These are phyloP conservation scores for Chenopodium formosanum DNA, from an alignment of 148 eudicot species.

Conservation along the genomic window DNA sequence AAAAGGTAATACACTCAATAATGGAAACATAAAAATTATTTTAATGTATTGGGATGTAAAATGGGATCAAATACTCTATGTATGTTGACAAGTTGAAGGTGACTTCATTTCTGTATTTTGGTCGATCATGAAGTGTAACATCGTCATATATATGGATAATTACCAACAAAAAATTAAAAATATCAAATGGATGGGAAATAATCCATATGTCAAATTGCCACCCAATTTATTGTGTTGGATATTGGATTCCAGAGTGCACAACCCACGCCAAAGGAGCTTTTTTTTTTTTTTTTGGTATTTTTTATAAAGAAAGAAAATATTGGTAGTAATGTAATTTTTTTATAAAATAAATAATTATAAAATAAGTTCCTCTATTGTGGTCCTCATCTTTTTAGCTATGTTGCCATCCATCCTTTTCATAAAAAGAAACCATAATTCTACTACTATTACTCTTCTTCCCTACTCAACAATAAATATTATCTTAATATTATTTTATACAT, in stretches of 20 bases:
- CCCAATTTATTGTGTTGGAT: constrained; percentile 4
- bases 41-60: background rate
- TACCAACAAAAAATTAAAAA: background rate
- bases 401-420: constrained; percentile 27
- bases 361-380: constrained; percentile 9
- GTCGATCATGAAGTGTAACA: background rate
- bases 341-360: background rate
- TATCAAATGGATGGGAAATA: background rate
- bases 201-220: constrained; percentile 6
- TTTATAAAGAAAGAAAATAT: background rate
- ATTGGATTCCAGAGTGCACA: constrained; percentile 22
- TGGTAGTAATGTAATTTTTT: background rate
- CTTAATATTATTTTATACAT: too few relatives aligned
- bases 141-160: background rate
- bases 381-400: constrained; percentile 4
- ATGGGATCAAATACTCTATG: too few relatives aligned
- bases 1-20: background rate
- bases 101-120: background rate
- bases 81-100: background rate
- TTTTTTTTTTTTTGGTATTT: background rate
- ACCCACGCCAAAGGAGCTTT: constrained; percentile 18
- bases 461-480: too few relatives aligned
- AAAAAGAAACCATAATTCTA: background rate
- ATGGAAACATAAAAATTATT: background rate
- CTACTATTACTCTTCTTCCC: background rate